Evolutionary conservation across 441 rosid genomes (phyloP), one percentile per base, ranked within the genome.

Genomic region (Biscutella auriculata): DNA sequence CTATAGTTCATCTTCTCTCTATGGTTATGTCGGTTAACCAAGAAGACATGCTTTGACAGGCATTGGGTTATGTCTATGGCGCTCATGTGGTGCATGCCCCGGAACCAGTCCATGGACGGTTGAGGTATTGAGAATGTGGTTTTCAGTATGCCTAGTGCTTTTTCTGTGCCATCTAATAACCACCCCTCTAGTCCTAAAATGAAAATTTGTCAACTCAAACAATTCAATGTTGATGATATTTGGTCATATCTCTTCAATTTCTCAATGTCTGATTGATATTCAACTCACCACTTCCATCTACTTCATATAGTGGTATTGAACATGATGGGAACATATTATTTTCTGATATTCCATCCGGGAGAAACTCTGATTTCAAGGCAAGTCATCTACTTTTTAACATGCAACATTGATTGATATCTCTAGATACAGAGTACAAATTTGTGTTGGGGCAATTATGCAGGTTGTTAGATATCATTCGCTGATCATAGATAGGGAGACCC

Each of bases 391-490:
- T 32, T 57, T 51, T 37, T 51, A 19, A 55, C 54, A 21, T 15
- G 14, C 15, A 57, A 25, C 27, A 30, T 36, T 51, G 36, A 44
- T 28, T 35, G 9, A 21, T 44, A 7, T 69, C 65, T 36, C 37
- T 41, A 51, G 45, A 29, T 63, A 46, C 25, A 12, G 53, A 53
- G 42, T 61, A 28, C 8, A 47, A 51, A 55, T 26, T 65, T 53
- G 23, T 60, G 53, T 65, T 45, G 57, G 37, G 48, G 53, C 17
- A 49, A 53, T 34, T 21, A 52, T 58, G 33, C 79, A 92, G 98
- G 97, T 86, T 39, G 98, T 93, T 61, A 83, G 97, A 52, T 93
- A 88, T 67, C 96, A 93, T 83, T 93, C 98, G 4, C 93, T 93
- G 39, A 70, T 88, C 56, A 70, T 93, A 65, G 95, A 85, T 74